phyloP scores from a whole-genome alignment of 805 yeast genomes.

The Kockiozyma suomiensis region DNA sequence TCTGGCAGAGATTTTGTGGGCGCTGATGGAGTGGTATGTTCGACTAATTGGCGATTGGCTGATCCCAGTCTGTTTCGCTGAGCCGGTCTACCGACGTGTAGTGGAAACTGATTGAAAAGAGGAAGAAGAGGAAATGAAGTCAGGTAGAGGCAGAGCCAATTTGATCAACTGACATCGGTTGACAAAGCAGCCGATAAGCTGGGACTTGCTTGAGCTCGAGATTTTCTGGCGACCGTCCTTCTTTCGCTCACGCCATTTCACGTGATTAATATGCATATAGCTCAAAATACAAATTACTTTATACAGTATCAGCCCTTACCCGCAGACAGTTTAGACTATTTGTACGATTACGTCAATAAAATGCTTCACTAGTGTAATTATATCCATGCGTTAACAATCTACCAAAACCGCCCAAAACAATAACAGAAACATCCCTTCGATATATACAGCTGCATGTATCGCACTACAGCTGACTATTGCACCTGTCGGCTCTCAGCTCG shows the following conservation, averaged over 20 bases:
- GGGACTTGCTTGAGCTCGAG: neutral
- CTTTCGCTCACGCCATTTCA: slow-evolving; percentile 20
- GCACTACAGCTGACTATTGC: neutral
- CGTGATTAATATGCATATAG: slow-evolving; percentile 4
- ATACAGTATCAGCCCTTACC: neutral
- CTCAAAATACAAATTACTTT: neutral
- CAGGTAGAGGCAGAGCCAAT: neutral
- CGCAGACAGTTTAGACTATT: no score
- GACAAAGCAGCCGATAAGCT: slow-evolving; percentile 12
- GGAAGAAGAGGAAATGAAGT: no score
- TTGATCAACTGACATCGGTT: neutral
- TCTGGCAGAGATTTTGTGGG: no score
- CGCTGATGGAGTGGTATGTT: no score
- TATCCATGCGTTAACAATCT: no score
- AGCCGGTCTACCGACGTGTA: no score
- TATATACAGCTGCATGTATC: neutral
- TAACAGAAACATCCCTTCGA: neutral
- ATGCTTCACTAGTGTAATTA: no score
- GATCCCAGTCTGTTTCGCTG: no score
- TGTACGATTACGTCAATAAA: no score
- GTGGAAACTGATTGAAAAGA: neutral
- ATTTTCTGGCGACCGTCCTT: slow-evolving; percentile 4
- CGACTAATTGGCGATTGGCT: no score
- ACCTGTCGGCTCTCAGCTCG: slow-evolving; percentile 2
- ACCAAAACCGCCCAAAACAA: no score